These are phyloP conservation scores for Meyerozyma elateridarum DNA, from an alignment of 1,139 yeast species.

Conservation along the genomic window DNA sequence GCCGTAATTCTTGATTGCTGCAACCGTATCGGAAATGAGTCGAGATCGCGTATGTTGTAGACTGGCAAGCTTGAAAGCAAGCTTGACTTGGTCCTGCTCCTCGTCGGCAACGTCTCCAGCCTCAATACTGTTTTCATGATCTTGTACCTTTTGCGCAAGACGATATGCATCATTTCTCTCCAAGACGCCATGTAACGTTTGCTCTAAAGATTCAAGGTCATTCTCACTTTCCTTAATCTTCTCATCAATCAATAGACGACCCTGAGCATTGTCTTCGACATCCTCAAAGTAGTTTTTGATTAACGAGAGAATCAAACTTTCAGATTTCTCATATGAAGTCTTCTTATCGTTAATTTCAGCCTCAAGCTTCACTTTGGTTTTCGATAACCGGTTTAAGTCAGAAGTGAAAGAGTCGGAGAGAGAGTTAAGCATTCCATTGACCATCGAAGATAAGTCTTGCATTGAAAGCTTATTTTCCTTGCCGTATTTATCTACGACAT, in stretches of 20 bases:
- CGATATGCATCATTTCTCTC: conserved; percentile 45
- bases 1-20: conserved; percentile 34
- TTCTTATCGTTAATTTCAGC: conserved; percentile 18
- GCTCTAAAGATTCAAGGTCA: conserved; percentile 33
- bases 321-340: conserved; percentile 14
- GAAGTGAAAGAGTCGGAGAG: conserved; percentile 37
- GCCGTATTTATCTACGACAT: conserved; percentile 14
- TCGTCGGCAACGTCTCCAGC: conserved; percentile 12
- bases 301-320: conserved; percentile 1
- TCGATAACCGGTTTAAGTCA: conserved; percentile 20
- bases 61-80: conserved; percentile 43
- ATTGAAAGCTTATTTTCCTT: conserved; percentile 19
- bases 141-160: conserved; percentile 42
- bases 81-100: conserved; percentile 19
- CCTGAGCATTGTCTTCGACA: conserved; percentile 26
- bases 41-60: conserved; percentile 50
- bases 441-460: conserved; percentile 33
- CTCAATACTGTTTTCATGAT: conserved; percentile 9
- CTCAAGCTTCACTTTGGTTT: conserved; percentile 18
- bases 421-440: conserved; percentile 40
- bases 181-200: conserved; percentile 22
- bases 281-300: conserved; percentile 21
- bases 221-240: conserved; percentile 20
- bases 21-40: conserved; percentile 35
- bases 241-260: conserved; percentile 20